Evolutionary conservation across 306 rosid genomes (phyloP).

Genomic region (Psophocarpus tetragonolobus): DNA sequence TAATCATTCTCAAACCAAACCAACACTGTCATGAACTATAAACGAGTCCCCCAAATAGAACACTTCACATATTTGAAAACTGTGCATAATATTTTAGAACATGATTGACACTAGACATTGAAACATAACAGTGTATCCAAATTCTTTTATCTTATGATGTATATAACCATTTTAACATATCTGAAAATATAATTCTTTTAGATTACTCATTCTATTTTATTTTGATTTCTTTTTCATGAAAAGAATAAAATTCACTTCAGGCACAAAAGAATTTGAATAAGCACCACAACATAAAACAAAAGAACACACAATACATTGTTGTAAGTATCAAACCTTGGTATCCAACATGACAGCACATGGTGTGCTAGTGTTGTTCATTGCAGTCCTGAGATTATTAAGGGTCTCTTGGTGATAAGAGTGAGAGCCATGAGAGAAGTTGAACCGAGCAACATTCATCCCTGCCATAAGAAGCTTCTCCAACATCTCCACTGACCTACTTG

Average conservation of each 20-base stretch:
- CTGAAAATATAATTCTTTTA: no score
- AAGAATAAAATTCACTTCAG: no score
- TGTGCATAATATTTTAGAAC: not conserved
- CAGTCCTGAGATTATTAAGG: slow-evolving; percentile 42
- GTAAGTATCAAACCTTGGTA: not conserved
- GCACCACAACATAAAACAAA: not conserved
- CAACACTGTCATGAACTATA: not conserved
- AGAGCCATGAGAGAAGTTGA: slow-evolving; percentile 51
- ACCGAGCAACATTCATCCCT: slow-evolving; percentile 49
- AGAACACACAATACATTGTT: not conserved
- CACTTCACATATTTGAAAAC: not conserved
- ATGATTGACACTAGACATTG: not conserved
- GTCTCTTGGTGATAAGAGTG: slow-evolving; percentile 49
- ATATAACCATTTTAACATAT: not conserved
- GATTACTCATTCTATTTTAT: not conserved
- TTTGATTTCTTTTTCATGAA: not conserved
- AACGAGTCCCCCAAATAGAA: not conserved
- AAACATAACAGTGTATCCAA: not conserved
- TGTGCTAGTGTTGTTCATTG: slow-evolving; percentile 39
- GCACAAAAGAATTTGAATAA: not conserved
- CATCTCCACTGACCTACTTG: slow-evolving; percentile 22
- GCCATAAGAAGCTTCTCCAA: slow-evolving; percentile 30
- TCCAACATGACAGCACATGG: slow-evolving; percentile 45
- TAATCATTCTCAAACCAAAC: not conserved
- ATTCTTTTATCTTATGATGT: not conserved